Evolutionary conservation across 2,329 filamentous ascomycete species (phyloP).

Genomic region (Botryotinia globosa): DNA sequence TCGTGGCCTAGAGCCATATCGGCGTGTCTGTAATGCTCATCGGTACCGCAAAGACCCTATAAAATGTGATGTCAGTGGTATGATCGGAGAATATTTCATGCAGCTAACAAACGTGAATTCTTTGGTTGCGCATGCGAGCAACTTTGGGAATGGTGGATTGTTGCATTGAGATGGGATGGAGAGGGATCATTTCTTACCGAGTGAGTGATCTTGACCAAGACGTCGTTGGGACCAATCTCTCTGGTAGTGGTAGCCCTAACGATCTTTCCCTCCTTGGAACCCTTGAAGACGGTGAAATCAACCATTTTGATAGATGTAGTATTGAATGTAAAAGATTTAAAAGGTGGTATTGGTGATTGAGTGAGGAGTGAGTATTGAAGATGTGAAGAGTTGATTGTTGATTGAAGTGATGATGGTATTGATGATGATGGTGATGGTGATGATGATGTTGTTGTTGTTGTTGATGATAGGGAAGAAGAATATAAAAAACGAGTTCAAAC

Average conservation of each 20-base stretch:
- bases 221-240: constrained; percentile 51
- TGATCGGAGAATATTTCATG: neutral
- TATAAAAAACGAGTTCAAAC: neutral
- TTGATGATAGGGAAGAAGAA: constrained; percentile 10
- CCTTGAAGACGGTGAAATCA: constrained; percentile 62
- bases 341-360: neutral
- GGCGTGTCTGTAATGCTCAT: constrained; percentile 41
- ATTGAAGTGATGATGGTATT: constrained; percentile 11
- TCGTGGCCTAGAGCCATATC: constrained; percentile 50
- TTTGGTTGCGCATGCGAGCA: neutral
- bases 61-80: neutral
- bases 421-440: constrained; percentile 17
- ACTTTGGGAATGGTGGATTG: neutral
- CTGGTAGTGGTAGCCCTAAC: constrained; percentile 47
- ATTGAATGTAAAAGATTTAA: neutral
- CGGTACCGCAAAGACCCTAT: constrained; percentile 61
- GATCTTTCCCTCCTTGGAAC: constrained; percentile 56
- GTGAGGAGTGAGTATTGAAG: neutral
- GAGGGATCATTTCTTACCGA: constrained; percentile 40
- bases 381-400: neutral
- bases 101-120: neutral
- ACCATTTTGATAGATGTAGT: constrained; percentile 25
- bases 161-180: neutral
- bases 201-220: constrained; percentile 61
- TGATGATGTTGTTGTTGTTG: constrained; percentile 3